phyloP scores from a whole-genome alignment of 192 early-diverging fungal genomes.

The Oehlia diaphana region DNA sequence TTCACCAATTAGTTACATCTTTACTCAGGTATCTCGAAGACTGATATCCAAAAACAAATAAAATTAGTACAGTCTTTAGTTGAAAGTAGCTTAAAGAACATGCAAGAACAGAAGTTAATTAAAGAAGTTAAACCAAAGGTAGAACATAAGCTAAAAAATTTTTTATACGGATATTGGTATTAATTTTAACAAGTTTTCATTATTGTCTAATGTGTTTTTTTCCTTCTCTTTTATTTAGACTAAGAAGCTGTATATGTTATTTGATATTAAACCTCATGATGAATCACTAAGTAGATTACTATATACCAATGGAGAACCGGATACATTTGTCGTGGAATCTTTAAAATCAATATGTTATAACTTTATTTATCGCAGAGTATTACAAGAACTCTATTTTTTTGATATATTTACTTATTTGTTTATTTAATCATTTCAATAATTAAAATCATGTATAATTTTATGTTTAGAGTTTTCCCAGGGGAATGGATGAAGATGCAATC shows the following conservation, averaged over 20 bases:
- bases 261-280: slow-evolving; percentile 16
- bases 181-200: not conserved
- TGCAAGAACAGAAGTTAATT: slow-evolving; percentile 17
- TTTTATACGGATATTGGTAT: no score
- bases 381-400: not conserved
- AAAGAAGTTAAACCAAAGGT: slow-evolving; percentile 24
- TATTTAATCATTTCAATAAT: not conserved
- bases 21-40: slow-evolving; percentile 4
- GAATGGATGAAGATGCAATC: not conserved
- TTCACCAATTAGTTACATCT: not conserved
- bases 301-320: slow-evolving; percentile 13
- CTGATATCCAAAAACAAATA: slow-evolving; percentile 9
- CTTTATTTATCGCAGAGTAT: slow-evolving; percentile 15
- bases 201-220: not conserved
- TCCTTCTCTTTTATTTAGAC: not conserved
- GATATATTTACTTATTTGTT: not conserved
- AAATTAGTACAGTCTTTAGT: slow-evolving; percentile 11
- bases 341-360: slow-evolving; percentile 21
- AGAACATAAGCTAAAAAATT: not conserved
- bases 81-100: slow-evolving; percentile 4
- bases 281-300: slow-evolving; percentile 21
- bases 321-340: slow-evolving; percentile 13
- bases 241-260: slow-evolving; percentile 17
- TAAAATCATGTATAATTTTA: not conserved
- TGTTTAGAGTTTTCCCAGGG: slow-evolving; percentile 17